Percentiles rank a stretch among this genome's conserved stretches.
These are phyloP conservation scores for Stevia rebaudiana DNA, from an alignment of 140 eudicot genomes.

Conservation along the genomic window DNA sequence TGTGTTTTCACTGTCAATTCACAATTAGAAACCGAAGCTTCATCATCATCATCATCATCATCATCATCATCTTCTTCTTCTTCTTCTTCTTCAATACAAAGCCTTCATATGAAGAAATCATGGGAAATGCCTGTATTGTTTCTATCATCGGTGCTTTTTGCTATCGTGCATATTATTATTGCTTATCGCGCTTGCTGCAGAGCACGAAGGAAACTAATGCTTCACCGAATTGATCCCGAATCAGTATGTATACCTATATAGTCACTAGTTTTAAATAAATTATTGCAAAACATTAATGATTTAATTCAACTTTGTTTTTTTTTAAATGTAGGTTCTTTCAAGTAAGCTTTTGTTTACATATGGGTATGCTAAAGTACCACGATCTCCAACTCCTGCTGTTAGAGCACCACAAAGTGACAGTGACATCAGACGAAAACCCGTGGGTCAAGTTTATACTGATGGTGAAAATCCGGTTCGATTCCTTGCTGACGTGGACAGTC, in stretches of 20 bases:
- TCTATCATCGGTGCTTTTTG: conserved; percentile 86
- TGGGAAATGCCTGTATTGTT: conserved; percentile 95
- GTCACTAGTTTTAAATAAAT: neutral
- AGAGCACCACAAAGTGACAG: conserved; percentile 57
- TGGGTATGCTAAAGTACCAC: conserved; percentile 74
- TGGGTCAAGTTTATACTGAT: conserved; percentile 43
- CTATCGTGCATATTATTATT: conserved; percentile 86
- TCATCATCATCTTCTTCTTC: too few species aligned
- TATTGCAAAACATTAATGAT: too few species aligned
- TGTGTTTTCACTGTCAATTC: conserved; percentile 65
- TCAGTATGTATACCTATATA: conserved; percentile 51
- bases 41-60: too few species aligned
- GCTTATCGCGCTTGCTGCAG: conserved; percentile 89
- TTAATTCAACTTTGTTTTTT: too few species aligned
- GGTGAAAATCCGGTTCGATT: conserved; percentile 73
- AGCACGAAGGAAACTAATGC: conserved; percentile 79
- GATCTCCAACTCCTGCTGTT: conserved; percentile 85
- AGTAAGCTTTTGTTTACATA: conserved; percentile 61
- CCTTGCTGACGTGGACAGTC: conserved; percentile 81
- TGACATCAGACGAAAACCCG: conserved; percentile 57
- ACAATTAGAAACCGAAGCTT: conserved; percentile 64
- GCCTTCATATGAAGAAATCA: conserved; percentile 66
- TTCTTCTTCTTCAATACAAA: conserved; percentile 49
- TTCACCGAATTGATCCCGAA: conserved; percentile 88
- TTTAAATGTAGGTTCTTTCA: conserved; percentile 58